A percentile compares a stretch with the other conserved stretches of the same genome.
These are phyloP conservation scores for Spergularia bocconei DNA, from an alignment of 148 eudicot genomes.

Conservation along the genomic window DNA sequence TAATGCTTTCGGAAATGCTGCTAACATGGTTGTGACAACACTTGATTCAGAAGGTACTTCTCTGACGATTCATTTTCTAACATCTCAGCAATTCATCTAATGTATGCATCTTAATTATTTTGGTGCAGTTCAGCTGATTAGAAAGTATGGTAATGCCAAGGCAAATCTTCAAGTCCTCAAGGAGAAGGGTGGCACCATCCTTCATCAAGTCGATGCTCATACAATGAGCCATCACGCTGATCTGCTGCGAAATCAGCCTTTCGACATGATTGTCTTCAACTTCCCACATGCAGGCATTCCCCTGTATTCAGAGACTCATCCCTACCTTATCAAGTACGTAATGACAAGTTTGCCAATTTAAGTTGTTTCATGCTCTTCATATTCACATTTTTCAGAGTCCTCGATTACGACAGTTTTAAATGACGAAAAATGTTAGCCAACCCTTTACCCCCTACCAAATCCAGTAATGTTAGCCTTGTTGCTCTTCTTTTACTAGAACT, in stretches of 20 bases:
- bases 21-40: constrained; percentile 9
- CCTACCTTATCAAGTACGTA: too few species aligned
- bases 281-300: too few species aligned
- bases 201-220: constrained; percentile 24
- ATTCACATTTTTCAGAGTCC: too few species aligned
- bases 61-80: neutral
- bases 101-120: neutral
- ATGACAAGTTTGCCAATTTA: too few species aligned
- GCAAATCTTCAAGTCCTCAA: constrained; percentile 1
- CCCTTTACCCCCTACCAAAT: constrained; percentile 13
- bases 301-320: too few species aligned
- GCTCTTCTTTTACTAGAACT: too few species aligned
- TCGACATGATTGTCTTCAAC: too few species aligned
- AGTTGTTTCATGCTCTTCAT: too few species aligned
- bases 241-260: neutral
- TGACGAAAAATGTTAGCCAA: too few species aligned
- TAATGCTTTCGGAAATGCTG: constrained; percentile 12
- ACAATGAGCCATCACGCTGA: constrained; percentile 9
- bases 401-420: neutral
- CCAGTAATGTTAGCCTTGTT: neutral
- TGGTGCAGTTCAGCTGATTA: neutral
- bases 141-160: neutral
- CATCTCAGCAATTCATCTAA: neutral
- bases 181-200: constrained; percentile 17
- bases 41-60: neutral